Conservation (phyloP, 2,329 filamentous ascomycete genomes). For the Sphaceloma murrayae region DNA sequence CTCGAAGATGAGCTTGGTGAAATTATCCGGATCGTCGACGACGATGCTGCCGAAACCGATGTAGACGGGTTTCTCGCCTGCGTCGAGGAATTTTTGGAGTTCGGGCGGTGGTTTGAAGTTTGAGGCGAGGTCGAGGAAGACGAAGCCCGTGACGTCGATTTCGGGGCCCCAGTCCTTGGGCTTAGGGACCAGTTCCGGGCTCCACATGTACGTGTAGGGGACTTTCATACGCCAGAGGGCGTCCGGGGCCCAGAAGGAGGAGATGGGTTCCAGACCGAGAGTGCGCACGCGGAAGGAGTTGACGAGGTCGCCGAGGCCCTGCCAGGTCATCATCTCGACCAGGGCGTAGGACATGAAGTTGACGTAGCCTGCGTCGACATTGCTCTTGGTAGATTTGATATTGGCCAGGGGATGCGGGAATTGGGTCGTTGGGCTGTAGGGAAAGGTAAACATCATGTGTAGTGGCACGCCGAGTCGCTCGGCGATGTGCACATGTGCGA, state of each 20-base stretch:
- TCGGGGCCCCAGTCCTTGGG: slow-evolving; percentile 36
- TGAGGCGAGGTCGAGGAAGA: slow-evolving; percentile 30
- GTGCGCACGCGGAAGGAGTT: slow-evolving; percentile 64
- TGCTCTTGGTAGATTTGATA: slow-evolving; percentile 53
- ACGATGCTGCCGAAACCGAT: slow-evolving; percentile 71
- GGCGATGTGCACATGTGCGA: slow-evolving; percentile 70
- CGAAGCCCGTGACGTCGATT: slow-evolving; percentile 29
- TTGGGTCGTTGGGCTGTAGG: slow-evolving; percentile 63
- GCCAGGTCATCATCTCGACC: slow-evolving; percentile 65
- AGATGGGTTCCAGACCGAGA: slow-evolving; percentile 62
- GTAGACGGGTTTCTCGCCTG: slow-evolving; percentile 54
- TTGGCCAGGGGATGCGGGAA: slow-evolving; percentile 72
- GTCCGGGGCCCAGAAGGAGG: slow-evolving; percentile 66
- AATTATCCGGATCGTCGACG: slow-evolving; percentile 58
- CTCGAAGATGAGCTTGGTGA: slow-evolving; percentile 63
- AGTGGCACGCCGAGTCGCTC: slow-evolving; percentile 68
- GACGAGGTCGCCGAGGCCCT: slow-evolving; percentile 61
- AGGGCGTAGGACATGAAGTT: slow-evolving; percentile 76
- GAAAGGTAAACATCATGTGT: slow-evolving; percentile 51
- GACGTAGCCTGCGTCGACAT: slow-evolving; percentile 61
- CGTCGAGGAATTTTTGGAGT: slow-evolving; percentile 42
- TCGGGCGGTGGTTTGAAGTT: slow-evolving; percentile 29
- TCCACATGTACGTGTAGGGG: slow-evolving; percentile 59
- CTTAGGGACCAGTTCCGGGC: slow-evolving; percentile 34
- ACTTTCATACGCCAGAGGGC: slow-evolving; percentile 64